These are phyloP conservation scores for Mycena latifolia DNA, from an alignment of 768 basidiomycete genomes.

Conservation along the genomic window DNA sequence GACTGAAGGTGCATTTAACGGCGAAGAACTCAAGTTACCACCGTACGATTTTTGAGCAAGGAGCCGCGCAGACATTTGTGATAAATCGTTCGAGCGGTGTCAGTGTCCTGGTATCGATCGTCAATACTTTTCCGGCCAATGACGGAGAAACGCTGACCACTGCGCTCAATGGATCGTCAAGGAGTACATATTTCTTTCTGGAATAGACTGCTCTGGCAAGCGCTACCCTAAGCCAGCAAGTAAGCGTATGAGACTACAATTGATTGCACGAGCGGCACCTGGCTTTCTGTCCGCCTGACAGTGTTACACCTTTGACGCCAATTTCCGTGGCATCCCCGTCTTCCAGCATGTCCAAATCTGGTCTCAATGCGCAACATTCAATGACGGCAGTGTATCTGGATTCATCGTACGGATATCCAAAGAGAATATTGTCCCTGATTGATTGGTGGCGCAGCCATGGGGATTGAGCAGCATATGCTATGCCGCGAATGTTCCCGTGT, in stretches of 20 bases:
- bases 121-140: neutral
- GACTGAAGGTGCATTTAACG: neutral
- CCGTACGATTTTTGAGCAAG: neutral
- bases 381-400: slow-evolving; percentile 81
- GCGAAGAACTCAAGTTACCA: neutral
- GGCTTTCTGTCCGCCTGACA: slow-evolving; percentile 88
- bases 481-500: slow-evolving; percentile 67
- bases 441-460: slow-evolving; percentile 79
- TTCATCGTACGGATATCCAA: slow-evolving; percentile 78
- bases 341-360: slow-evolving; percentile 87
- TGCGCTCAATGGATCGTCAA: neutral
- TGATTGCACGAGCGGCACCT: slow-evolving; percentile 41
- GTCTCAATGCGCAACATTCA: slow-evolving; percentile 84
- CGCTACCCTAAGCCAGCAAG: neutral
- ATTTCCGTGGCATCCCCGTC: slow-evolving; percentile 90
- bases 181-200: too few relatives aligned
- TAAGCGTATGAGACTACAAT: neutral
- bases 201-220: neutral
- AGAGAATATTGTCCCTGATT: slow-evolving; percentile 85
- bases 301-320: slow-evolving; percentile 74
- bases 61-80: neutral
- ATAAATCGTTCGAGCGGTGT: neutral
- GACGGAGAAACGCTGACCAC: neutral
- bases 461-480: slow-evolving; percentile 81
- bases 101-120: neutral